These are phyloP conservation scores for Aphanomyces cochlioides DNA, from an alignment of 352 stramenopile genomes.

Conservation along the genomic window DNA sequence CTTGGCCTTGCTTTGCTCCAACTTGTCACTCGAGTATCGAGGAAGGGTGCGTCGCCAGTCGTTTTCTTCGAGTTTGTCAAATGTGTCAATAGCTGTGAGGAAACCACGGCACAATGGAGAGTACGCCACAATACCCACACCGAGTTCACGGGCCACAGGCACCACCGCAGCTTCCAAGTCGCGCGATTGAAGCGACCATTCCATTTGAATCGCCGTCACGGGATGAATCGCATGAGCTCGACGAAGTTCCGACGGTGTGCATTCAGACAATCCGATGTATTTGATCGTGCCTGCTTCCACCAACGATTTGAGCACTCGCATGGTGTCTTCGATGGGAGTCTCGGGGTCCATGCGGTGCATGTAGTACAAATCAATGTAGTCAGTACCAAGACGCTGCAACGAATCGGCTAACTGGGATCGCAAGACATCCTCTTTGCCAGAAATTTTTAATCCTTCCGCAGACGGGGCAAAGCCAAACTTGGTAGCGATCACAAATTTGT, in stretches of 20 bases:
- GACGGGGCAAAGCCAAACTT: constrained; percentile 57
- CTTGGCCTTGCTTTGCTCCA: constrained; percentile 20
- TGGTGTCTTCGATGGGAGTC: constrained; percentile 67
- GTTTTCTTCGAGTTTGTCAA: constrained; percentile 17
- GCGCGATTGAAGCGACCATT: constrained; percentile 30
- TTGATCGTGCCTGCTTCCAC: constrained; percentile 34
- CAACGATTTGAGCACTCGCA: constrained; percentile 34
- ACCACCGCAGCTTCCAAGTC: constrained; percentile 32
- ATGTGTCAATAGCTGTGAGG: constrained; percentile 19
- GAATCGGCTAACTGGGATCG: constrained; percentile 54
- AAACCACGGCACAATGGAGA: constrained; percentile 30
- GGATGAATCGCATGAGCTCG: constrained; percentile 34
- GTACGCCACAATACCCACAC: constrained; percentile 33
- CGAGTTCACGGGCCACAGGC: constrained; percentile 25
- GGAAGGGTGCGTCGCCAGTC: constrained; percentile 26
- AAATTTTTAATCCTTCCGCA: constrained; percentile 38
- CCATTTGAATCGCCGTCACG: constrained; percentile 34
- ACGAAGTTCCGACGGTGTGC: constrained; percentile 24
- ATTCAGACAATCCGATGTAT: constrained; percentile 36
- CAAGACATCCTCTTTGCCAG: constrained; percentile 52
- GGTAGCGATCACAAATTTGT: constrained; percentile 66
- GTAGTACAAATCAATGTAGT: constrained; percentile 69
- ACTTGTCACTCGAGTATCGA: constrained; percentile 18
- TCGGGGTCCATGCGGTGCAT: constrained; percentile 58
- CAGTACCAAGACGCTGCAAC: constrained; percentile 50